Conservation (phyloP, 2,329 filamentous ascomycete genomes). For the Pseudocercospora macadamiae region DNA sequence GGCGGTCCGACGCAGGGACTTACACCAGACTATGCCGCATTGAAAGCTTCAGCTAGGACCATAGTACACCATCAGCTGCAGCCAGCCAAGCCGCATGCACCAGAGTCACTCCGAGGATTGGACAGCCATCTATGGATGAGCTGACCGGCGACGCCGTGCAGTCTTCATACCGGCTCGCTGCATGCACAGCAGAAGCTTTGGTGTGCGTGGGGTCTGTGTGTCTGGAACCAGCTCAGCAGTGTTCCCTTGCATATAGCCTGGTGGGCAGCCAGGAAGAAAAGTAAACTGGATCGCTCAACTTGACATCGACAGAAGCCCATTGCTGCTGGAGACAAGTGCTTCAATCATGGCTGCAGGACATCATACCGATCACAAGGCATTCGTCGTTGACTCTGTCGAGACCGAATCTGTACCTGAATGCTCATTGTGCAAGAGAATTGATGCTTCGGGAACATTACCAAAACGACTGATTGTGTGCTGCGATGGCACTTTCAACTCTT, state of each 20-base stretch:
- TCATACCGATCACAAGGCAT: slow-evolving; percentile 1
- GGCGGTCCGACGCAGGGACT: background rate
- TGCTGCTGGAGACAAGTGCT: too few relatives aligned
- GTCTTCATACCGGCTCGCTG: background rate
- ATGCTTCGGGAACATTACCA: slow-evolving; percentile 18
- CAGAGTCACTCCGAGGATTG: background rate
- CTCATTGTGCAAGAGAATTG: slow-evolving; percentile 10
- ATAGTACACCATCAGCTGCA: background rate
- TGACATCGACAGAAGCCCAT: background rate
- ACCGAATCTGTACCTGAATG: slow-evolving; percentile 9
- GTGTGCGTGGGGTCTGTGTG: background rate
- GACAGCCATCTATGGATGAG: background rate
- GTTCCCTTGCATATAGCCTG: background rate
- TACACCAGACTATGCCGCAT: background rate
- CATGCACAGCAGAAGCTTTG: background rate
- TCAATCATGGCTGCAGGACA: background rate
- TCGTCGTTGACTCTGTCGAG: slow-evolving; percentile 1
- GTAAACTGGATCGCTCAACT: background rate
- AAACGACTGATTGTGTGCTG: slow-evolving; percentile 32
- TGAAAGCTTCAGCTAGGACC: background rate
- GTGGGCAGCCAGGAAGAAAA: background rate
- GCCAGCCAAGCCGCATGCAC: slow-evolving; percentile 2
- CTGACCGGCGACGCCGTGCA: slow-evolving; percentile 6
- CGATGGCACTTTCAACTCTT: slow-evolving; percentile 30
- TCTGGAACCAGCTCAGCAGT: background rate